A percentile compares a stretch with the other conserved stretches of the same genome.
phyloP scores from a whole-genome alignment of 1,139 yeast species.

The Saccharomycopsis hybrid region DNA sequence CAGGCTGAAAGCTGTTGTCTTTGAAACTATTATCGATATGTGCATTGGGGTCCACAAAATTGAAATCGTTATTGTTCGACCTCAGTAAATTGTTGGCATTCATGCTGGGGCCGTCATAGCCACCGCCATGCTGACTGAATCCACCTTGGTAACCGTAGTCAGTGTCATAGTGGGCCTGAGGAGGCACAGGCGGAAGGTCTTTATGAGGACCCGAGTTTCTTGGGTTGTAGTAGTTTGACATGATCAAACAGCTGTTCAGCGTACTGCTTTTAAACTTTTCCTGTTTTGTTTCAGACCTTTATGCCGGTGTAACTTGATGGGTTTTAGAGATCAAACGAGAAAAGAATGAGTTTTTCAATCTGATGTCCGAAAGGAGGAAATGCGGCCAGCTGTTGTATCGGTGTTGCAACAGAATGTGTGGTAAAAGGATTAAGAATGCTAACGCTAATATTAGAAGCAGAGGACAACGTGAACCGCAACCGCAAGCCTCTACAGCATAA shows the following conservation, averaged over 20 bases:
- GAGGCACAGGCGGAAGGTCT: slow-evolving; percentile 18
- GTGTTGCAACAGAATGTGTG: too few relatives aligned
- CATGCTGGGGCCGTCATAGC: neutral
- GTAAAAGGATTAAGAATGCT: too few relatives aligned
- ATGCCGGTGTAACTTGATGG: neutral
- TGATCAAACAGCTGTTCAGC: too few relatives aligned
- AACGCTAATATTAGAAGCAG: too few relatives aligned
- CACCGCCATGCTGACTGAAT: too few relatives aligned
- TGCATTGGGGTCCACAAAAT: slow-evolving; percentile 18
- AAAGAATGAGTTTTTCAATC: too few relatives aligned
- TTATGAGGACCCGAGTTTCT: slow-evolving; percentile 1
- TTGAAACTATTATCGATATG: slow-evolving; percentile 17
- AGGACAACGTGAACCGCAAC: too few relatives aligned
- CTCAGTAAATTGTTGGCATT: neutral
- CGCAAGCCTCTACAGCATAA: too few relatives aligned
- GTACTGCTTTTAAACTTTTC: too few relatives aligned
- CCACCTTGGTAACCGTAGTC: neutral
- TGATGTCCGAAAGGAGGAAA: too few relatives aligned
- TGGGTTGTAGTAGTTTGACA: neutral
- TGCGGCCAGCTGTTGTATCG: too few relatives aligned
- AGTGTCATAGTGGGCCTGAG: neutral
- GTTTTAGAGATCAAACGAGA: neutral
- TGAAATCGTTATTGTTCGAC: slow-evolving; percentile 13
- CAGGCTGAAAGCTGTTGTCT: slow-evolving; percentile 1
- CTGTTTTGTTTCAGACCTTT: too few relatives aligned